Evolutionary conservation across 2,329 filamentous ascomycete genomes (phyloP).

Genomic region (Diaporthe citrichinensis): DNA sequence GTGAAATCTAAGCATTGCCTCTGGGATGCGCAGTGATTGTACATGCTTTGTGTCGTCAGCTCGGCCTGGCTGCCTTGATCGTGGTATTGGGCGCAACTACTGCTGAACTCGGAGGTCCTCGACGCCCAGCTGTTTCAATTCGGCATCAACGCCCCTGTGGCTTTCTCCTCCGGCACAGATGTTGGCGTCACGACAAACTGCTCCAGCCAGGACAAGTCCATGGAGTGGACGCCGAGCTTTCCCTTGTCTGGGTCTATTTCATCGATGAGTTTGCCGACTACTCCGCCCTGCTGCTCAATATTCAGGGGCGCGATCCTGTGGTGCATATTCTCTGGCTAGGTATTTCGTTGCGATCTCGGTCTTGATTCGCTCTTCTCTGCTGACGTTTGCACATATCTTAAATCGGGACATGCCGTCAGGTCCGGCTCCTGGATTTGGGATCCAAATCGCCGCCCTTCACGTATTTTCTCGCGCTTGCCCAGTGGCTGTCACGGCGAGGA

Average conservation of each 20-base stretch:
- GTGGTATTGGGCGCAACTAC: not conserved
- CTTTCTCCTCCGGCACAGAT: slow-evolving; percentile 22
- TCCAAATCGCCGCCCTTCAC: not conserved
- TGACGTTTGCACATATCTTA: not conserved
- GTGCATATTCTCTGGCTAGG: too few relatives aligned
- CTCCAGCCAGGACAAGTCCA: not conserved
- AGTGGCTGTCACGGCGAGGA: too few relatives aligned
- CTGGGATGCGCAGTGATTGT: not conserved
- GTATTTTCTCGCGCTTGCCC: not conserved
- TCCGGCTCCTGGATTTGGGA: too few relatives aligned
- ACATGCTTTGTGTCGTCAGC: not conserved
- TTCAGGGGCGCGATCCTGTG: not conserved
- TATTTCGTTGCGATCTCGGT: not conserved
- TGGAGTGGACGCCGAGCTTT: too few relatives aligned
- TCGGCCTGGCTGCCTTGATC: not conserved
- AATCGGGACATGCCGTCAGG: not conserved
- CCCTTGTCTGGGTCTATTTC: too few relatives aligned
- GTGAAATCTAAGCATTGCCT: not conserved
- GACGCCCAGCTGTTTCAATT: slow-evolving; percentile 4
- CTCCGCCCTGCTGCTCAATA: not conserved
- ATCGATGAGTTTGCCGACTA: not conserved
- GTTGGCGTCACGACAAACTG: not conserved
- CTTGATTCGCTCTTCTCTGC: not conserved
- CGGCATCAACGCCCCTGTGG: not conserved
- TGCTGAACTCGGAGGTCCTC: too few relatives aligned